These are phyloP conservation scores for Wallacemonas sp. DNA, from an alignment of 208 protist genomes.

Conservation along the genomic window DNA sequence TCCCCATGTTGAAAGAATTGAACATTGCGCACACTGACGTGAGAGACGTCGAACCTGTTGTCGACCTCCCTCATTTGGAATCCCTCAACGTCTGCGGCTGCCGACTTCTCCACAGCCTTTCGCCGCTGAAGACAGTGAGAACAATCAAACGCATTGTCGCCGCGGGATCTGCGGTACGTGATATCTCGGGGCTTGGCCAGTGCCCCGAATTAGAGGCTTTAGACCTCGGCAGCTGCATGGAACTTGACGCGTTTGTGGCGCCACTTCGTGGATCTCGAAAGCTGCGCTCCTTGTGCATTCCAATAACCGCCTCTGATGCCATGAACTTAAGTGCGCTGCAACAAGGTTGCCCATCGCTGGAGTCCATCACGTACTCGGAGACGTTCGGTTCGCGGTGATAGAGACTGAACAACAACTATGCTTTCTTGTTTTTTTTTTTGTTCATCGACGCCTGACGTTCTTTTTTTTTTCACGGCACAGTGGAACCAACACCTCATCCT, in stretches of 20 bases:
- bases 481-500: no score
- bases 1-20: neutral
- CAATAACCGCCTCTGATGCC: neutral
- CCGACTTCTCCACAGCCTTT: neutral
- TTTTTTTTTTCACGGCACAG: no score
- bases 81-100: neutral
- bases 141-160: constrained; percentile 1
- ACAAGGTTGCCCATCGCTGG: neutral
- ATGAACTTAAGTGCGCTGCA: neutral
- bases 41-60: neutral
- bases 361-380: neutral
- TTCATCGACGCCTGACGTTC: no score
- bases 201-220: neutral
- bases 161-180: neutral
- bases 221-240: neutral
- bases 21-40: neutral
- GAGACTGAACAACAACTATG: no score
- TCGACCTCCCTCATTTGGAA: neutral
- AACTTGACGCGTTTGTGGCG: neutral
- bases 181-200: neutral
- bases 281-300: neutral
- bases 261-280: neutral
- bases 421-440: no score
- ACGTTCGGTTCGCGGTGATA: neutral
- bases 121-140: neutral